Percentiles rank a stretch among this genome's conserved stretches.
These are phyloP conservation scores for Nicotiana tabacum DNA, from an alignment of 257 asterid genomes.

Conservation along the genomic window DNA sequence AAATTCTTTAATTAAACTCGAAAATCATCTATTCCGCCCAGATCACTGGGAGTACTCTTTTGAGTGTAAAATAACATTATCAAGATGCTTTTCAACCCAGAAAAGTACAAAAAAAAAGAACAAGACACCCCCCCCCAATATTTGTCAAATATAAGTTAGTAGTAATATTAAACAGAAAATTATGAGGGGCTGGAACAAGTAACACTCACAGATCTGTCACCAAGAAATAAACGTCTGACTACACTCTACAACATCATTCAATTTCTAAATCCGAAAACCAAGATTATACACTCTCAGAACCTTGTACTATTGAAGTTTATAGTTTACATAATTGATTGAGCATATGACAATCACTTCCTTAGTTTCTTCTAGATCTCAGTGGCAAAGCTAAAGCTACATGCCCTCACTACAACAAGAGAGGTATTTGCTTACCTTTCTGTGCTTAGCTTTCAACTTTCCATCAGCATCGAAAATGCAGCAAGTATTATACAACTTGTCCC, in stretches of 20 bases:
- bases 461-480: constrained; percentile 88
- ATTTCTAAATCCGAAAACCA: background rate
- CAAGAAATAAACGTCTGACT: background rate
- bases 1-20: background rate
- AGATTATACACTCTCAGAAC: background rate
- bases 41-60: background rate
- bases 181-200: background rate
- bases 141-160: background rate
- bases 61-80: background rate
- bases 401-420: constrained; percentile 5
- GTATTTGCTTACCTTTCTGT: constrained; percentile 63
- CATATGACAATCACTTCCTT: background rate
- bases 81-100: background rate
- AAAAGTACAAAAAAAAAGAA: background rate
- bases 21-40: background rate
- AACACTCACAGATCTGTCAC: background rate
- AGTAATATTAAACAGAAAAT: background rate
- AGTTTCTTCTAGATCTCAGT: background rate
- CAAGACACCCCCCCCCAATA: background rate
- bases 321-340: background rate
- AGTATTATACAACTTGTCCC: constrained; percentile 79
- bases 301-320: background rate
- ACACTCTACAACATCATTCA: background rate
- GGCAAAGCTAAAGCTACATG: background rate
- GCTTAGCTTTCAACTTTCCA: constrained; percentile 88